Percentiles rank a stretch among this genome's conserved stretches.
phyloP scores from a whole-genome alignment of 257 asterid species.

The Schizonepeta tenuifolia region DNA sequence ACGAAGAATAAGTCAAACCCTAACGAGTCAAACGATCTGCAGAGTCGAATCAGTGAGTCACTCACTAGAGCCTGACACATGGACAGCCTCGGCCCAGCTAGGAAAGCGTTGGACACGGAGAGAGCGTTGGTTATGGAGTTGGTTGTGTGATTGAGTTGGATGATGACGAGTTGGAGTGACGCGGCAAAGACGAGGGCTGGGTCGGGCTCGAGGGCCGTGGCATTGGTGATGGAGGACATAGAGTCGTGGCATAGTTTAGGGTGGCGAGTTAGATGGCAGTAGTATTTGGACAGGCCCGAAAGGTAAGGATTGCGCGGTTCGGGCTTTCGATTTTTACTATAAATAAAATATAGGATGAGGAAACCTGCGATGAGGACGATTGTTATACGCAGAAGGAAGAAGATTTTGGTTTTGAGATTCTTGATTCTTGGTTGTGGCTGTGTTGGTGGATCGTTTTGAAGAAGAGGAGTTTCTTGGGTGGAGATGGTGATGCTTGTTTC shows the following conservation, averaged over 20 bases:
- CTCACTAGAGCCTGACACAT: slow-evolving; percentile 22
- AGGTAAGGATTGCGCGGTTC: neutral
- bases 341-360: slow-evolving; percentile 26
- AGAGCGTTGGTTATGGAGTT: slow-evolving; percentile 5
- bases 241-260: slow-evolving; percentile 37
- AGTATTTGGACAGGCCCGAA: slow-evolving; percentile 5
- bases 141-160: slow-evolving; percentile 26
- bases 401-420: slow-evolving; percentile 6
- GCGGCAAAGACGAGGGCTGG: slow-evolving; percentile 36
- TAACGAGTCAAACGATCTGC: slow-evolving; percentile 5
- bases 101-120: neutral
- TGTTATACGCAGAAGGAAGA: neutral
- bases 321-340: neutral
- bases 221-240: slow-evolving; percentile 28
- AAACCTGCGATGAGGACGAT: slow-evolving; percentile 25
- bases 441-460: neutral
- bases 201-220: slow-evolving; percentile 17
- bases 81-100: slow-evolving; percentile 9
- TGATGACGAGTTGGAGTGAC: slow-evolving; percentile 39
- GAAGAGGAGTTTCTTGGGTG: slow-evolving; percentile 22
- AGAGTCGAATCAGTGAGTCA: slow-evolving; percentile 40
- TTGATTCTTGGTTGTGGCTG: neutral
- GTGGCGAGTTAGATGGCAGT: slow-evolving; percentile 37
- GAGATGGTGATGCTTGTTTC: slow-evolving; percentile 15
- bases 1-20: neutral